A percentile compares a stretch with the other conserved stretches of the same genome.
Evolutionary conservation across 169 alveolate species (phyloP).

Genomic region (Plasmodium sp.): DNA sequence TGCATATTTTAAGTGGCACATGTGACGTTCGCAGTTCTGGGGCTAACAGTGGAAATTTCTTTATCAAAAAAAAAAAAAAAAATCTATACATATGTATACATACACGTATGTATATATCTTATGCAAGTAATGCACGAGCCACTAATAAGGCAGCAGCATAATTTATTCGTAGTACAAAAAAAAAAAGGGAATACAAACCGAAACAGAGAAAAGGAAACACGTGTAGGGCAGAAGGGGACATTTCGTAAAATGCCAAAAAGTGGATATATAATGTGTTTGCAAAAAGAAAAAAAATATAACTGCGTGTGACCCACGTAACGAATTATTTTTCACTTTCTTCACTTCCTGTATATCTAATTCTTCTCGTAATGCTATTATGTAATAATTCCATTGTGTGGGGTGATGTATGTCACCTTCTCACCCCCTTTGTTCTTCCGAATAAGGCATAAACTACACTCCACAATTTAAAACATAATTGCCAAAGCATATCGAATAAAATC

Average conservation of each 20-base stretch:
- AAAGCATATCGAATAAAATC: not conserved
- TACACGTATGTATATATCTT: not conserved
- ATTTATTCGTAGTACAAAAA: not conserved
- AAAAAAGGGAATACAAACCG: not conserved
- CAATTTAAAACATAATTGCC: not conserved
- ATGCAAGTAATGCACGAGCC: not conserved
- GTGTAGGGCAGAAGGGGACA: constrained; percentile 1
- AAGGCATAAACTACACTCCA: not conserved
- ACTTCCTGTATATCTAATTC: not conserved
- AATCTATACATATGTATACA: not conserved
- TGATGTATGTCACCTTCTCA: not conserved
- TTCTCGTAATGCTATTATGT: not conserved
- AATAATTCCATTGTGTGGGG: not conserved
- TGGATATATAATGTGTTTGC: not conserved
- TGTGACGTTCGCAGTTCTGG: not conserved
- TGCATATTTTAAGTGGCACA: not conserved
- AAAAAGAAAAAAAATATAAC: not conserved
- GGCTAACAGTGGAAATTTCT: not conserved
- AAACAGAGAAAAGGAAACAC: not conserved
- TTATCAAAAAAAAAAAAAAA: not conserved
- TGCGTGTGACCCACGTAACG: not conserved
- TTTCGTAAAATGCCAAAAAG: not conserved
- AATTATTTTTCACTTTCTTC: not conserved
- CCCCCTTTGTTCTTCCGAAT: not conserved
- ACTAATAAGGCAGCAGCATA: not conserved